Evolutionary conservation across 805 yeast species (phyloP), one percentile per base, ranked within the genome.

Genomic region (Middelhovenomyces tepae): DNA sequence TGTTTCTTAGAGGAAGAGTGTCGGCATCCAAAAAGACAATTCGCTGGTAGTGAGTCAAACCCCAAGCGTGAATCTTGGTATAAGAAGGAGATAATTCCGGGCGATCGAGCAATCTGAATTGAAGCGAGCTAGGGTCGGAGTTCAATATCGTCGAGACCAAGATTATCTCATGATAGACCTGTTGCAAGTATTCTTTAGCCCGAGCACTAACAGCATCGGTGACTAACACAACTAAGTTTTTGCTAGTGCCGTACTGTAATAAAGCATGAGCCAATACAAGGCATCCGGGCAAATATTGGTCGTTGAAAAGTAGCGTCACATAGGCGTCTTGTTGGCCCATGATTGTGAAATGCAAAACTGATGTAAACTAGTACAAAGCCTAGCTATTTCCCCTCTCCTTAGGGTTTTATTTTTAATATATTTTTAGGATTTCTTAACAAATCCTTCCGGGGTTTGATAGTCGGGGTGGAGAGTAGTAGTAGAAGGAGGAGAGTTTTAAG

Each of bases 51-150:
- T 59, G 60, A 18, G 54, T 50, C 36, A 65, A 62, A 17, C 53
- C 48, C 82, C 83, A 78, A 20, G 72, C 55, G 31, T 65, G 60
- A 20, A 78, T 53, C 48, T 78, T 78, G 19, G 80, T 68, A 42
- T 68, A 60, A 3, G 76, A 64, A 16, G 36, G 34, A 15, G 33
- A 57, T 24, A 73, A 60, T 34, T 72, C 77, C 2, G 74, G 72
- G 19, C 79, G 55, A 23, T 55, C 57, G 44, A 74, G 58, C 16
- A 56, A 39, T 22, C 31, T 29, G 29, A 60, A 46, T 32, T 56
- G 47, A 5, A 31, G 37, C 10, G 48, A 36, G 5, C 36, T 31
- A 5, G 52, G 47, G 9, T 45, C 41, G 16, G 33, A 32, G 32
- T 37, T 42, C 5, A 40, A 40, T 10, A 61, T 34, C 5, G 55